These are phyloP conservation scores for Mucor ambiguus DNA, from an alignment of 371 early-diverging fungal species.

Conservation along the genomic window DNA sequence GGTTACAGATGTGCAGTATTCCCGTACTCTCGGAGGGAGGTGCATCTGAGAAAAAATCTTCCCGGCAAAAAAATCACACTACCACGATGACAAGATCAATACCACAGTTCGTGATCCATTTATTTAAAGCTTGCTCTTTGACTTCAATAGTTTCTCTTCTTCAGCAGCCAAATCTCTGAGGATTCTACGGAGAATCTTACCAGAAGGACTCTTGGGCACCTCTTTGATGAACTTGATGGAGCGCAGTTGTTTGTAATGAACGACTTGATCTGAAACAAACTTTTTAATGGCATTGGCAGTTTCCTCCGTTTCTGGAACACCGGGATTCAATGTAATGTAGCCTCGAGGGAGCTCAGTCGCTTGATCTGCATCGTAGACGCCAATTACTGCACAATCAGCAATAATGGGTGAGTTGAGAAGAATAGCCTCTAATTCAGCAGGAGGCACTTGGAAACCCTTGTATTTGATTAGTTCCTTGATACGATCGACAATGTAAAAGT, in stretches of 20 bases:
- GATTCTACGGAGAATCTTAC: conserved; percentile 74
- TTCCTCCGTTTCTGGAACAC: conserved; percentile 19
- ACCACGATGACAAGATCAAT: too few species aligned
- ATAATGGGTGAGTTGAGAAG: conserved; percentile 60
- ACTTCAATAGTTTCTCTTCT: conserved; percentile 5
- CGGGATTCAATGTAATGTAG: conserved; percentile 56
- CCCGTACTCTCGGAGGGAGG: neutral
- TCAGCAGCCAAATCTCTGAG: conserved; percentile 30
- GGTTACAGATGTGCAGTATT: neutral
- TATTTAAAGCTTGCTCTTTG: conserved; percentile 36
- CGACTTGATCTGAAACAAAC: conserved; percentile 63
- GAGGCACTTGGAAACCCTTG: conserved; percentile 68
- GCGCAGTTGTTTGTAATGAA: conserved; percentile 72
- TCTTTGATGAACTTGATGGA: conserved; percentile 73
- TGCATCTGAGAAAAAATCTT: neutral
- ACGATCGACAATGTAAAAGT: conserved; percentile 70
- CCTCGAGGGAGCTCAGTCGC: conserved; percentile 79
- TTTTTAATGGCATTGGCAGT: conserved; percentile 43
- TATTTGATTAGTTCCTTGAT: conserved; percentile 79
- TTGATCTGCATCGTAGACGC: conserved; percentile 46
- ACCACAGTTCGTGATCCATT: neutral
- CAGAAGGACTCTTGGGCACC: conserved; percentile 76
- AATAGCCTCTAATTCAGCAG: conserved; percentile 27
- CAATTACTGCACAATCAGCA: conserved; percentile 72
- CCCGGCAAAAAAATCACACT: neutral